Conservation (phyloP, 306 rosid species). For the Prunus padus region DNA sequence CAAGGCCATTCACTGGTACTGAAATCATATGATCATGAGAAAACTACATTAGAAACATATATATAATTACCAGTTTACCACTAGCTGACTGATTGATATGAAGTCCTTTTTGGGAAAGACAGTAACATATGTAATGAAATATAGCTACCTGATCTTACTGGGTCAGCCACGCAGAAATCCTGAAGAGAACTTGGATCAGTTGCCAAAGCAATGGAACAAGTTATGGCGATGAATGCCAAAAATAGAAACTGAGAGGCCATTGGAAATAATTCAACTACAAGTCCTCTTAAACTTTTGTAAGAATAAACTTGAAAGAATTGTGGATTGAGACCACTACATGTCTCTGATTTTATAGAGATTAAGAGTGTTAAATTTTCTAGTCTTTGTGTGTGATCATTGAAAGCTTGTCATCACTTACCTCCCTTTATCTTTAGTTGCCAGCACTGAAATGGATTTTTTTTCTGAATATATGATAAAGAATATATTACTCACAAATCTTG, state of each 20-base stretch:
- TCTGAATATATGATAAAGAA: too few relatives aligned
- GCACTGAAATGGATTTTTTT: not conserved
- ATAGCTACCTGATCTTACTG: conserved; percentile 14
- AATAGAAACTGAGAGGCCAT: conserved; percentile 3
- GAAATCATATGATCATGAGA: not conserved
- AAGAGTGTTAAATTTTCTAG: not conserved
- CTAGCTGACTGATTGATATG: not conserved
- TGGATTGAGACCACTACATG: not conserved
- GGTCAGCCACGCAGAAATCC: conserved; percentile 15
- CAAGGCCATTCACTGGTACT: conserved; percentile 30
- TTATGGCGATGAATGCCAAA: not conserved
- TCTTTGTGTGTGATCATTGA: not conserved
- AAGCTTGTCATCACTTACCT: not conserved
- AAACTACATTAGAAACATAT: not conserved
- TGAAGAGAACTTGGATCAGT: conserved; percentile 7
- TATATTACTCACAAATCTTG: not conserved
- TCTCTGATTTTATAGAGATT: not conserved
- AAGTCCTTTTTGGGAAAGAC: too few relatives aligned
- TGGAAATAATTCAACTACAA: not conserved
- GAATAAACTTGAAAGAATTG: not conserved
- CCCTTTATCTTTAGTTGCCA: not conserved
- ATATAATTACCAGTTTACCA: too few relatives aligned
- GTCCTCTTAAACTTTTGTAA: not conserved
- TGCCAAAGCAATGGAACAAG: not conserved
- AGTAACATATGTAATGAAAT: too few relatives aligned